Evolutionary conservation across 495 filamentous ascomycete species (phyloP).

Genomic region (Annulohypoxylon nitens): DNA sequence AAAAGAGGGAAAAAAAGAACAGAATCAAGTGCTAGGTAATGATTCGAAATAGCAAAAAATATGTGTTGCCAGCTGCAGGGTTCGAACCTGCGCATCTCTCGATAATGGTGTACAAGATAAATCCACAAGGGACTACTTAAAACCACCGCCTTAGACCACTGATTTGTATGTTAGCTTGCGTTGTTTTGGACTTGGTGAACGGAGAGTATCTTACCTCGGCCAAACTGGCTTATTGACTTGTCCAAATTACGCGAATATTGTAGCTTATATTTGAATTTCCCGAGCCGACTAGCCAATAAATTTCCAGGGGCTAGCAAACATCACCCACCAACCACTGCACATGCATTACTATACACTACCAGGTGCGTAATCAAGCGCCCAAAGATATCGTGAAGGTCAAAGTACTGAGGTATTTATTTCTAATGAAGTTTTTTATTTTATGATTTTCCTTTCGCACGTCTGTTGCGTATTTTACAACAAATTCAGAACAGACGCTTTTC

Average conservation of each 20-base stretch:
- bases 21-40: background rate
- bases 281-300: background rate
- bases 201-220: slow-evolving; percentile 35
- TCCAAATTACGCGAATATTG: background rate
- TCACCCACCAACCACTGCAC: background rate
- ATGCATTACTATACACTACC: background rate
- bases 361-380: background rate
- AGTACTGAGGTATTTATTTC: background rate
- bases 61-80: slow-evolving; percentile 44
- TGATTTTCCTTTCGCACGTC: background rate
- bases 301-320: background rate
- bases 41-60: slow-evolving; percentile 7
- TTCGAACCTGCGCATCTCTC: slow-evolving; percentile 49
- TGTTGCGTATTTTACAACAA: slow-evolving; percentile 6
- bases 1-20: background rate
- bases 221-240: slow-evolving; percentile 32
- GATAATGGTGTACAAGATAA: slow-evolving; percentile 46
- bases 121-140: slow-evolving; percentile 28
- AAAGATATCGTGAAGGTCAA: background rate
- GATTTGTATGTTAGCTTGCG: slow-evolving; percentile 21
- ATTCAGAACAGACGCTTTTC: slow-evolving; percentile 2
- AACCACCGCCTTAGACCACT: slow-evolving; percentile 47
- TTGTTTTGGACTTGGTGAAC: background rate
- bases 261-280: slow-evolving; percentile 6
- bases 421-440: slow-evolving; percentile 2